Conservation (phyloP, 495 filamentous ascomycete species). For the Penicillium chermesinum region DNA sequence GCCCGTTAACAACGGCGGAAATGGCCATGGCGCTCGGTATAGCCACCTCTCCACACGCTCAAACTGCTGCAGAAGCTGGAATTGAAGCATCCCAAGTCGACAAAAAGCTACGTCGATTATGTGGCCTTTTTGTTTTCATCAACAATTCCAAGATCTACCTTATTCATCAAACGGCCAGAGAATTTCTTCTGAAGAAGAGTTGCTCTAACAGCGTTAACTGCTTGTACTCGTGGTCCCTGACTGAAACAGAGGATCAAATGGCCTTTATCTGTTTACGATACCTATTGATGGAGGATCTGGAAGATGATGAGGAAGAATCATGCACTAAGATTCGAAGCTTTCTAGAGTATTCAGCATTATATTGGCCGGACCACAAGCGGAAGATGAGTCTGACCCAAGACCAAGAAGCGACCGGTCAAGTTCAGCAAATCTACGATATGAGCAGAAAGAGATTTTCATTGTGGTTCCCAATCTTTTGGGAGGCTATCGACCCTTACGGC, state of each 20-base stretch:
- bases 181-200: slow-evolving; percentile 20
- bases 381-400: slow-evolving; percentile 2
- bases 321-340: slow-evolving; percentile 7
- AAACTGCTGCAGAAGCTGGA: slow-evolving; percentile 20
- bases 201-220: neutral
- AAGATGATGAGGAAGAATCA: neutral
- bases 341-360: slow-evolving; percentile 20
- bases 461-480: slow-evolving; percentile 20
- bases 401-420: neutral
- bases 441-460: slow-evolving; percentile 1
- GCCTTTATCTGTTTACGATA: slow-evolving; percentile 21
- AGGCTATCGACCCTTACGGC: neutral
- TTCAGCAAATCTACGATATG: slow-evolving; percentile 13
- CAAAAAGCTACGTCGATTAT: slow-evolving; percentile 26
- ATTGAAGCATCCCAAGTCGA: slow-evolving; percentile 12
- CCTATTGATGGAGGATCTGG: slow-evolving; percentile 17
- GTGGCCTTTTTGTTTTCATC: slow-evolving; percentile 36
- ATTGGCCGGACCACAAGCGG: slow-evolving; percentile 24
- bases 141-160: slow-evolving; percentile 34
- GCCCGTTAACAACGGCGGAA: slow-evolving; percentile 31
- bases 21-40: slow-evolving; percentile 36
- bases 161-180: slow-evolving; percentile 30
- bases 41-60: slow-evolving; percentile 8
- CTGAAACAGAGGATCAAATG: slow-evolving; percentile 14
- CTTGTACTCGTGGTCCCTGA: slow-evolving; percentile 8